phyloP scores from a whole-genome alignment of 2,329 filamentous ascomycete genomes.

The Anthostomella pinea region DNA sequence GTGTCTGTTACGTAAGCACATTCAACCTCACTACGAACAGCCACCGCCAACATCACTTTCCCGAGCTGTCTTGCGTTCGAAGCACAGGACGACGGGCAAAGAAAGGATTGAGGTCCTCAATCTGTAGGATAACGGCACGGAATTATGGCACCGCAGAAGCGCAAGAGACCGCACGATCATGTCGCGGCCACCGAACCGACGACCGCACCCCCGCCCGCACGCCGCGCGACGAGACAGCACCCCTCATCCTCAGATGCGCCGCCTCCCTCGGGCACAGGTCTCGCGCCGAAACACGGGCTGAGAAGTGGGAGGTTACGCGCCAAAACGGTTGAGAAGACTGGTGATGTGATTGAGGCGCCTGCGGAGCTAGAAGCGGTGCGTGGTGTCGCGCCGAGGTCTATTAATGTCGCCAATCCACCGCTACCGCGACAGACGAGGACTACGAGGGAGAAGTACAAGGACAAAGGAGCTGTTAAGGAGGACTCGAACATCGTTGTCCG shows the following conservation, averaged over 20 bases:
- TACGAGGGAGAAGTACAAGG: constrained; percentile 7
- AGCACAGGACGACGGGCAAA: no score
- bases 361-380: constrained; percentile 4
- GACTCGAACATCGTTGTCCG: no score
- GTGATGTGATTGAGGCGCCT: constrained; percentile 2
- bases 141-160: constrained; percentile 33
- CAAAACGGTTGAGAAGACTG: constrained; percentile 8
- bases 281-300: constrained; percentile 21
- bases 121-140: no score
- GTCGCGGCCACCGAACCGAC: constrained; percentile 10
- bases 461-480: neutral
- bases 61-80: neutral
- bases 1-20: constrained; percentile 18
- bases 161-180: constrained; percentile 30
- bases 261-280: no score
- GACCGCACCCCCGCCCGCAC: constrained; percentile 12
- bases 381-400: constrained; percentile 17
- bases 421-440: constrained; percentile 15
- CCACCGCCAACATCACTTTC: neutral
- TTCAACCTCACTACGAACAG: neutral
- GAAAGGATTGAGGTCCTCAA: no score
- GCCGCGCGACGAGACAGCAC: constrained; percentile 29
- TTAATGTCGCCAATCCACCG: constrained; percentile 2
- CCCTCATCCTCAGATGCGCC: constrained; percentile 8
- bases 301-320: constrained; percentile 29